Conservation (phyloP, 2,329 filamentous ascomycete genomes). For the Penicillium hesseltinei region DNA sequence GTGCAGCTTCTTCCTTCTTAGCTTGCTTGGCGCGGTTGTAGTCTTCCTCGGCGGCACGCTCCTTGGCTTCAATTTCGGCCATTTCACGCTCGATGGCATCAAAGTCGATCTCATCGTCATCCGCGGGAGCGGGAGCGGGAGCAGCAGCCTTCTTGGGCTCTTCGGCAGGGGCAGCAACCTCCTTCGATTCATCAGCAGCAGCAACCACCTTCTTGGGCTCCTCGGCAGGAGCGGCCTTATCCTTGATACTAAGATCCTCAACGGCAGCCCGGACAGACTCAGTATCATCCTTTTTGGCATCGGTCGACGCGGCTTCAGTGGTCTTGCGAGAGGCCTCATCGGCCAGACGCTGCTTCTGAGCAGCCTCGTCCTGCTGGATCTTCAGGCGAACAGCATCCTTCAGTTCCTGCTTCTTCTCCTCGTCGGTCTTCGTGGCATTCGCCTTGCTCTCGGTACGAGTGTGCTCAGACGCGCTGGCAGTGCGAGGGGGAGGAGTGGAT, state of each 20-base stretch:
- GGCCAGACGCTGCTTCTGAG: conserved; percentile 48
- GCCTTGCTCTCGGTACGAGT: conserved; percentile 67
- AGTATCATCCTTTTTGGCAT: conserved; percentile 35
- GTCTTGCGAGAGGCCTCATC: conserved; percentile 43
- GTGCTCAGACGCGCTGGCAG: conserved; percentile 66
- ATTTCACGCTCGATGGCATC: conserved; percentile 49
- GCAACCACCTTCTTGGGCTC: conserved; percentile 19
- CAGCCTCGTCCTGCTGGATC: conserved; percentile 58
- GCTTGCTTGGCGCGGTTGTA: conserved; percentile 72
- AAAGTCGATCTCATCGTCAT: conserved; percentile 46
- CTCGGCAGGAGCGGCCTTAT: conserved; percentile 28
- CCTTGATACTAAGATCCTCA: conserved; percentile 32
- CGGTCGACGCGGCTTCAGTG: conserved; percentile 45
- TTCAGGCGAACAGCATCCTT: conserved; percentile 52
- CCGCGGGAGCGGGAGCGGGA: conserved; percentile 26
- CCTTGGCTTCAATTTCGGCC: conserved; percentile 48
- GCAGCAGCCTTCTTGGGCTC: conserved; percentile 13
- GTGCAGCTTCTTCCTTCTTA: conserved; percentile 59
- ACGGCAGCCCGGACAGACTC: conserved; percentile 35
- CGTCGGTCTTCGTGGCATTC: conserved; percentile 62
- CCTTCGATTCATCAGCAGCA: conserved; percentile 20
- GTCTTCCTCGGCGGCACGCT: conserved; percentile 45
- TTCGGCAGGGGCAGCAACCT: conserved; percentile 19
- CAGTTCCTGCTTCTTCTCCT: conserved; percentile 80
- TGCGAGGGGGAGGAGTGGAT: conserved; percentile 76